A percentile compares a stretch with the other conserved stretches of the same genome.
Conservation (phyloP, 2,329 filamentous ascomycete species). For the Xylogone sp. region DNA sequence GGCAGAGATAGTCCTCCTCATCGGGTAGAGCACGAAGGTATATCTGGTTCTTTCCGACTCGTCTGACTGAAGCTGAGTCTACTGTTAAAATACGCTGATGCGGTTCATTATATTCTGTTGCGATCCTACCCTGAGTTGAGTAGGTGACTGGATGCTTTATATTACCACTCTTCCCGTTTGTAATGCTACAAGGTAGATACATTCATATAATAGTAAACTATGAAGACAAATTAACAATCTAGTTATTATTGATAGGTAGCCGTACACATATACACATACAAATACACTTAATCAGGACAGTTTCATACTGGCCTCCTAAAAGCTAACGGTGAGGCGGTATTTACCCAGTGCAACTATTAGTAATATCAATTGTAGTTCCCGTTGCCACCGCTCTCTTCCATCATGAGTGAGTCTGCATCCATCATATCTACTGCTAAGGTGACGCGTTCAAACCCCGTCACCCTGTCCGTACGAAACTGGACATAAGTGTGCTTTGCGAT, state of each 20-base stretch:
- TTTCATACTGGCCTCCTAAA: too few relatives aligned
- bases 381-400: not conserved
- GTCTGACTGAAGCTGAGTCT: not conserved
- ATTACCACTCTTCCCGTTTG: not conserved
- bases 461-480: not conserved
- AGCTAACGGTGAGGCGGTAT: too few relatives aligned
- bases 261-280: too few relatives aligned
- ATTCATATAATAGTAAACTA: too few relatives aligned
- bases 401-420: not conserved
- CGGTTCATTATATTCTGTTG: not conserved
- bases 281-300: too few relatives aligned
- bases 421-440: not conserved
- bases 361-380: not conserved
- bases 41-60: not conserved
- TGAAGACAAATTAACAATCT: too few relatives aligned
- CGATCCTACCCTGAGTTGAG: not conserved
- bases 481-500: not conserved
- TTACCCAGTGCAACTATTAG: too few relatives aligned
- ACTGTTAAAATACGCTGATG: not conserved
- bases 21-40: not conserved
- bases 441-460: not conserved
- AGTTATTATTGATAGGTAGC: too few relatives aligned
- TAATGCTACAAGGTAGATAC: too few relatives aligned
- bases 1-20: slow-evolving; percentile 1
- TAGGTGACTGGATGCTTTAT: not conserved